Evolutionary conservation across 257 asterid species (phyloP).

Genomic region (Echium plantagineum): DNA sequence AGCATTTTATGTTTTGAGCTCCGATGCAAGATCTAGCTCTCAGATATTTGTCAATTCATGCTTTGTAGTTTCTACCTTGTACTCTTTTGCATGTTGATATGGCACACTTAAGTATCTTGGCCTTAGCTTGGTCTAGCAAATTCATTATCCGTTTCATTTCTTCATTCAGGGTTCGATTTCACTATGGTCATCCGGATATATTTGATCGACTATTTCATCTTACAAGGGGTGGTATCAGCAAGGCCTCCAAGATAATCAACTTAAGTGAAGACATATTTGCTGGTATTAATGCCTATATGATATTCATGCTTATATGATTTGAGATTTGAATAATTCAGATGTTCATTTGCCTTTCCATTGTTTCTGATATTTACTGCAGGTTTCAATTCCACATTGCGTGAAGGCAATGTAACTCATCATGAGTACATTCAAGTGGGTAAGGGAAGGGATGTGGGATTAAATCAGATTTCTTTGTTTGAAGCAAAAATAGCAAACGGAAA

Average conservation of each 20-base stretch:
- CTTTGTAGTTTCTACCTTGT: too few relatives aligned
- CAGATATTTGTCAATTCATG: too few relatives aligned
- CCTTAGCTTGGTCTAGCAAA: background rate
- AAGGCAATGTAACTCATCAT: constrained; percentile 96
- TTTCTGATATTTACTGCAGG: constrained; percentile 31
- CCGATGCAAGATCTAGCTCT: too few relatives aligned
- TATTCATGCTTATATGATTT: background rate
- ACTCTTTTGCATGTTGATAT: too few relatives aligned
- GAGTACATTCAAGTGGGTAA: constrained; percentile 98
- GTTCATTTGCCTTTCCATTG: background rate
- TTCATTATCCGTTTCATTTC: constrained; percentile 1
- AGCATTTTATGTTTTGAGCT: too few relatives aligned
- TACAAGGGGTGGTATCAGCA: constrained; percentile 96
- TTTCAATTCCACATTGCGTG: constrained; percentile 92
- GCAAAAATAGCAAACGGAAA: constrained; percentile 96
- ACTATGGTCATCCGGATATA: constrained; percentile 95
- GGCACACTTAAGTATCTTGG: background rate
- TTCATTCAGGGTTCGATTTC: constrained; percentile 83
- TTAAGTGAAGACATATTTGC: constrained; percentile 96
- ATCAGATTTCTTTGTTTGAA: constrained; percentile 90
- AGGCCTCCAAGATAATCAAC: constrained; percentile 86
- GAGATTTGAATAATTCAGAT: background rate
- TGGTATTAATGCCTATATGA: constrained; percentile 27
- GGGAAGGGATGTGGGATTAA: constrained; percentile 98
- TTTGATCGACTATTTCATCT: constrained; percentile 95